Evolutionary conservation across 2,329 filamentous ascomycete species (phyloP).

Genomic region (Emergomyces orientalis): DNA sequence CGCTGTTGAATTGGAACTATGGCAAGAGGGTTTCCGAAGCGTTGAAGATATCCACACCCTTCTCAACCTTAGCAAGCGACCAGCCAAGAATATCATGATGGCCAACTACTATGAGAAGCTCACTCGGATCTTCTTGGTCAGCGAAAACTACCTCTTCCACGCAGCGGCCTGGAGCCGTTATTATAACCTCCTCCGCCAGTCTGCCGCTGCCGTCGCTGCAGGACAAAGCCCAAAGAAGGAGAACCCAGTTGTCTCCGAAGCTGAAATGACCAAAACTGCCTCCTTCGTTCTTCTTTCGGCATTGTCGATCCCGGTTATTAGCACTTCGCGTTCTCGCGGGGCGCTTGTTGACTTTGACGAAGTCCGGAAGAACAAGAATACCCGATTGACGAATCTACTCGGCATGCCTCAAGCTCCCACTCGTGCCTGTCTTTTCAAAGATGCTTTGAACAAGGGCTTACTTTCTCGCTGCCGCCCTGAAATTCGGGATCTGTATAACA

Average conservation of each 20-base stretch:
- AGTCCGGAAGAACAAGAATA: slow-evolving; percentile 97
- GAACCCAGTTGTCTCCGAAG: slow-evolving; percentile 80
- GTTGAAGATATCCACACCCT: slow-evolving; percentile 98
- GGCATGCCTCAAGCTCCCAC: slow-evolving; percentile 87
- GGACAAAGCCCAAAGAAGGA: slow-evolving; percentile 89
- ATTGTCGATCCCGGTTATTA: slow-evolving; percentile 97
- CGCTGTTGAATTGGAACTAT: slow-evolving; percentile 92
- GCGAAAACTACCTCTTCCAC: slow-evolving; percentile 99
- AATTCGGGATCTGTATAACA: slow-evolving; percentile 96
- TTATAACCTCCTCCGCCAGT: slow-evolving; percentile 92
- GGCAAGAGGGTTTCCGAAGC: slow-evolving; percentile 99
- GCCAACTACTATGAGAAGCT: slow-evolving; percentile 99
- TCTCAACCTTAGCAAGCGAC: slow-evolving; percentile 93
- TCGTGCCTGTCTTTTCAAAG: slow-evolving; percentile 84
- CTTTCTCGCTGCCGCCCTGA: slow-evolving; percentile 87
- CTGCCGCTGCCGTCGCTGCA: slow-evolving; percentile 68
- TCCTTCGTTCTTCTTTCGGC: slow-evolving; percentile 94
- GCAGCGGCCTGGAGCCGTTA: slow-evolving; percentile 95
- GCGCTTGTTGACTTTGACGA: slow-evolving; percentile 96
- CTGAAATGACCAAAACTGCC: slow-evolving; percentile 85
- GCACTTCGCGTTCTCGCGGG: slow-evolving; percentile 89
- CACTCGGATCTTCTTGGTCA: slow-evolving; percentile 95
- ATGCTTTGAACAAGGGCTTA: slow-evolving; percentile 88
- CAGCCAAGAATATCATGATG: slow-evolving; percentile 99
- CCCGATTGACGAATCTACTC: slow-evolving; percentile 86